phyloP scores from a whole-genome alignment of 306 rosid species.

The Pyrus betulifolia region DNA sequence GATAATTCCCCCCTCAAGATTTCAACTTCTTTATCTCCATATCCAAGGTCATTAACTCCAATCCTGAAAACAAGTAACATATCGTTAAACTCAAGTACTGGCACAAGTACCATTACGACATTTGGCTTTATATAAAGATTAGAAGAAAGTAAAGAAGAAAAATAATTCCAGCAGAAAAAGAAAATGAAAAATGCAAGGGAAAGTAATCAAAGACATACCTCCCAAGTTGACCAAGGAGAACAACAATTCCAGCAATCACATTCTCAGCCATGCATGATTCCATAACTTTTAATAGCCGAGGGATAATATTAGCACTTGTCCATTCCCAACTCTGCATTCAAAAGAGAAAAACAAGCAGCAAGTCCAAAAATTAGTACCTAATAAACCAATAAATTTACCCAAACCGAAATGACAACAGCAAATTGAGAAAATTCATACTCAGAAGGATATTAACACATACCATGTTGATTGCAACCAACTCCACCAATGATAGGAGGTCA shows the following conservation, averaged over 20 bases:
- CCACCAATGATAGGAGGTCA: slow-evolving; percentile 69
- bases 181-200: background rate
- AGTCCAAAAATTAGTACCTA: slow-evolving; percentile 3
- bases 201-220: slow-evolving; percentile 42
- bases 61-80: slow-evolving; percentile 37
- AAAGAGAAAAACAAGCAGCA: slow-evolving; percentile 15
- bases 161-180: background rate
- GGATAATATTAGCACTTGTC: slow-evolving; percentile 46
- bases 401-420: background rate
- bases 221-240: slow-evolving; percentile 89
- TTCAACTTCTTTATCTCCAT: slow-evolving; percentile 52
- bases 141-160: background rate
- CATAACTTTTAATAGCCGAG: slow-evolving; percentile 47
- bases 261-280: slow-evolving; percentile 40
- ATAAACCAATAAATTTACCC: background rate
- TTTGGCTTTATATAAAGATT: background rate
- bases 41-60: slow-evolving; percentile 62
- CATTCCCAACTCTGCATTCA: slow-evolving; percentile 74
- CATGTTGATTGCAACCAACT: slow-evolving; percentile 61
- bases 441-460: slow-evolving; percentile 19
- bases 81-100: background rate
- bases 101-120: background rate
- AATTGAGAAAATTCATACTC: background rate
- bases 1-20: slow-evolving; percentile 43
- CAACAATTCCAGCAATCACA: slow-evolving; percentile 36